Base-by-base conservation (phyloP, 2,329 filamentous ascomycete genomes). In the Emericellopsis cladophorae region DNA sequence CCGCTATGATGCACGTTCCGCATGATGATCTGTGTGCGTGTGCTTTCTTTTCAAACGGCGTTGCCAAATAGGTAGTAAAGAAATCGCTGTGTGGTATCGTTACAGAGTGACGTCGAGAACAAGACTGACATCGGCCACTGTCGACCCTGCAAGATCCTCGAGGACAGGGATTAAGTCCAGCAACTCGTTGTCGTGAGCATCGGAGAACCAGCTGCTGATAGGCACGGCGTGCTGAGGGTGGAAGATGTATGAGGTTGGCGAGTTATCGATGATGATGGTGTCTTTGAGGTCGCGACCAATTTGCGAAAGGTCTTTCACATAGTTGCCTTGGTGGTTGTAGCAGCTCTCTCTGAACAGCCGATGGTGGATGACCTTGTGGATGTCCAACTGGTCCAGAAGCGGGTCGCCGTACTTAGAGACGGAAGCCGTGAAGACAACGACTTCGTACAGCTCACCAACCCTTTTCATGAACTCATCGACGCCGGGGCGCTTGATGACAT, bases 121-220 rank as follows among this genome's bases (percentile, higher is more conserved):
- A 55, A 98, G 72, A 70, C 90, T 96, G 61, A 98, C 92, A 64
- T 98, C 92, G 64, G 83, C 78, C 46, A 98, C 92, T 59, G 90
- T 84, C 45, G 80, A 64, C 50, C 84, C 82, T 46, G 92, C 90
- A 57, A 98, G 73, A 64, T 98, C 92, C 72, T 98, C 92, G 50
- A 98, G 86, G 53, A 98, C 92, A 40, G 92, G 92, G 60, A 98
- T 96, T 53, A 98, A 71, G 60, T 98, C 92, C 55, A 98, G 73
- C 46, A 98, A 74, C 72, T 98, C 92, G 65, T 98, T 98, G 68
- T 98, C 92, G 64, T 98, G 92, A 46, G 92, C 92, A 65, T 98
- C 92, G 50, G 89, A 95, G 68, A 98, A 98, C 92, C 92, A 98
- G 72, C 90, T 96, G 75, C 89, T 95, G 67, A 98, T 98, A 22